Percentiles rank a stretch among this genome's conserved stretches.
Evolutionary conservation across 257 asterid genomes (phyloP).

Genomic region (Plantago major): DNA sequence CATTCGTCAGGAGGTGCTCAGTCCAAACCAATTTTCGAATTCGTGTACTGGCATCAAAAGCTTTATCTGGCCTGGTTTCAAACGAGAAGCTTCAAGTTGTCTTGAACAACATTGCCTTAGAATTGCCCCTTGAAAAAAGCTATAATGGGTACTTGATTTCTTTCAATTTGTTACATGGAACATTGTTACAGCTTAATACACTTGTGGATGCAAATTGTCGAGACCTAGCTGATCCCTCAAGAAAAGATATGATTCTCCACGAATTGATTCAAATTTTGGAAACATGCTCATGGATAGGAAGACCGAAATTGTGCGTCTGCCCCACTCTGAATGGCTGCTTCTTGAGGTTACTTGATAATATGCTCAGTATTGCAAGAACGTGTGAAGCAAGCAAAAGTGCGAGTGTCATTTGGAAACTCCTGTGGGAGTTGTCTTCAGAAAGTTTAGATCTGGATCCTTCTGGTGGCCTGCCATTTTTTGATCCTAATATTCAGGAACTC

Average conservation of each 20-base stretch:
- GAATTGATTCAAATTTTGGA: conserved; percentile 52
- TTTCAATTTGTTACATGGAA: conserved; percentile 81
- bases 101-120: conserved; percentile 65
- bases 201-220: conserved; percentile 78
- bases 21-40: conserved; percentile 72
- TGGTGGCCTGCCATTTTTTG: conserved; percentile 42
- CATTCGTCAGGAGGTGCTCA: conserved; percentile 84
- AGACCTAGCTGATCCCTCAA: conserved; percentile 60
- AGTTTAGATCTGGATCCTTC: conserved; percentile 54
- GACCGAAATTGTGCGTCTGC: conserved; percentile 60
- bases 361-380: conserved; percentile 73
- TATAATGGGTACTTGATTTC: conserved; percentile 27
- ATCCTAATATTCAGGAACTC: conserved; percentile 78
- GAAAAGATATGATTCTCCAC: conserved; percentile 49
- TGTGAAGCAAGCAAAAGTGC: conserved; percentile 46
- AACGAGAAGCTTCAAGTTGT: conserved; percentile 70
- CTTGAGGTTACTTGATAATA: conserved; percentile 59
- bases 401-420: conserved; percentile 56
- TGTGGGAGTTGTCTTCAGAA: conserved; percentile 68
- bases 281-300: conserved; percentile 71
- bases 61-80: conserved; percentile 71
- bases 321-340: conserved; percentile 66
- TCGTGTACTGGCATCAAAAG: conserved; percentile 90
- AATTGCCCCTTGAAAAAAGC: conserved; percentile 44
- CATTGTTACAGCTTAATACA: conserved; percentile 71